Conservation (phyloP, 108 stramenopile species). For the Fragilaria crotonensis region DNA sequence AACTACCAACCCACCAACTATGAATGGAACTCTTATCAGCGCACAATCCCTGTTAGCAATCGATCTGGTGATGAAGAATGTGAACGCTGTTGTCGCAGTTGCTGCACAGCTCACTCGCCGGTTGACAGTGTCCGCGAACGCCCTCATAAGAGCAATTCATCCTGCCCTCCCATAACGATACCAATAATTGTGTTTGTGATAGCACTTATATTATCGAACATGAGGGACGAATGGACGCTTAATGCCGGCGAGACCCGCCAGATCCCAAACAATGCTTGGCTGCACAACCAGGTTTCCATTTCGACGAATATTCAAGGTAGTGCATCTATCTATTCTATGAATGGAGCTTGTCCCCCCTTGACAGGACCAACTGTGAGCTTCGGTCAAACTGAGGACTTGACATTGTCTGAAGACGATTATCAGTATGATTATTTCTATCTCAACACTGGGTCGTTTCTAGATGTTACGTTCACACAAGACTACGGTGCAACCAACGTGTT, state of each 20-base stretch:
- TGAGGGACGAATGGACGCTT: slow-evolving; percentile 9
- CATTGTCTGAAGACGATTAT: slow-evolving; percentile 2
- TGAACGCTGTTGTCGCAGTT: too few species aligned
- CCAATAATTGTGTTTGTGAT: slow-evolving; percentile 1
- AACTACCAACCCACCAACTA: too few species aligned
- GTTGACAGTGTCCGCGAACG: too few species aligned
- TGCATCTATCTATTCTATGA: not conserved
- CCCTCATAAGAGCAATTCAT: not conserved
- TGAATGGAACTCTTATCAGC: too few species aligned
- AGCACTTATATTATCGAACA: not conserved
- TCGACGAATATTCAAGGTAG: slow-evolving; percentile 15
- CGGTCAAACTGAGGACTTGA: not conserved
- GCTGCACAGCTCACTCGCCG: too few species aligned
- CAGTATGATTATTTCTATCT: slow-evolving; percentile 20
- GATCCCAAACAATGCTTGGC: not conserved
- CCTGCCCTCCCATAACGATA: not conserved
- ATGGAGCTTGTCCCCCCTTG: slow-evolving; percentile 7
- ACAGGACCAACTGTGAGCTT: slow-evolving; percentile 6
- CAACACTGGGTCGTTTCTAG: slow-evolving; percentile 5
- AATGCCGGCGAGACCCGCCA: slow-evolving; percentile 11
- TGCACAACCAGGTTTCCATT: not conserved
- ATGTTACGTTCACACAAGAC: not conserved
- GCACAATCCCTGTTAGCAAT: too few species aligned
- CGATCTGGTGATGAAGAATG: too few species aligned
- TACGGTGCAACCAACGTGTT: slow-evolving; percentile 3